phyloP scores from a whole-genome alignment of 1,139 yeast species.

The Sugiyamaella sp. region DNA sequence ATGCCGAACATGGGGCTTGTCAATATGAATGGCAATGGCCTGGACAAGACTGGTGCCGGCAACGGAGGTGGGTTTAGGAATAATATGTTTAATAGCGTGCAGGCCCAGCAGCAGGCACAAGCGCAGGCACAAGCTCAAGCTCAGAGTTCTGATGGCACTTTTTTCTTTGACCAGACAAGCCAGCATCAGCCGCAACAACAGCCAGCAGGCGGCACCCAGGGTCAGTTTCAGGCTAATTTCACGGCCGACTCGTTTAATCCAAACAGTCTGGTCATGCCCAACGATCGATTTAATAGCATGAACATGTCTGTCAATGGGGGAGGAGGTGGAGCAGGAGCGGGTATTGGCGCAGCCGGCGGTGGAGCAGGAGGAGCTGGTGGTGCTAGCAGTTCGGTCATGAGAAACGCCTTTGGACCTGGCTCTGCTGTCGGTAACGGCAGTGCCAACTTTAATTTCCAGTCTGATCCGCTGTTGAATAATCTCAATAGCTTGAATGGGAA shows the following conservation, averaged over 20 bases:
- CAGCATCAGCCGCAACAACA: conserved; percentile 22
- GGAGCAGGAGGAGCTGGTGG: conserved; percentile 8
- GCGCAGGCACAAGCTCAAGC: no score
- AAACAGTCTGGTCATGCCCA: conserved; percentile 8
- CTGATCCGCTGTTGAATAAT: not conserved
- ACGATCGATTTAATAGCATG: conserved; percentile 10
- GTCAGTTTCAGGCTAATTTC: conserved; percentile 9
- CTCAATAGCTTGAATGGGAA: no score
- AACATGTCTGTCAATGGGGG: not conserved
- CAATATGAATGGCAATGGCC: conserved; percentile 15
- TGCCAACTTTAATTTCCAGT: conserved; percentile 5
- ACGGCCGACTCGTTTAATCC: conserved; percentile 9
- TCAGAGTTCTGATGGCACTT: conserved; percentile 10
- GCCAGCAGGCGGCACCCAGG: conserved; percentile 7
- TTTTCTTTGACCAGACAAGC: conserved; percentile 16
- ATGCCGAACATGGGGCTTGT: conserved; percentile 17
- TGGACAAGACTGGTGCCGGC: conserved; percentile 9
- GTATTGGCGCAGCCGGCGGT: not conserved
- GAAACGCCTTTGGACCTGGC: conserved; percentile 2
- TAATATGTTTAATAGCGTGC: conserved; percentile 10
- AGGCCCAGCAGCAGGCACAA: no score
- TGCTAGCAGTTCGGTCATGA: not conserved
- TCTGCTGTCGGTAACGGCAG: not conserved
- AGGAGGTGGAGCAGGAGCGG: not conserved
- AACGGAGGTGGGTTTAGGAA: conserved; percentile 10